Evolutionary conservation across 345 rosid genomes (phyloP), one percentile per base, ranked within the genome.

Genomic region (Syzygium jambos): DNA sequence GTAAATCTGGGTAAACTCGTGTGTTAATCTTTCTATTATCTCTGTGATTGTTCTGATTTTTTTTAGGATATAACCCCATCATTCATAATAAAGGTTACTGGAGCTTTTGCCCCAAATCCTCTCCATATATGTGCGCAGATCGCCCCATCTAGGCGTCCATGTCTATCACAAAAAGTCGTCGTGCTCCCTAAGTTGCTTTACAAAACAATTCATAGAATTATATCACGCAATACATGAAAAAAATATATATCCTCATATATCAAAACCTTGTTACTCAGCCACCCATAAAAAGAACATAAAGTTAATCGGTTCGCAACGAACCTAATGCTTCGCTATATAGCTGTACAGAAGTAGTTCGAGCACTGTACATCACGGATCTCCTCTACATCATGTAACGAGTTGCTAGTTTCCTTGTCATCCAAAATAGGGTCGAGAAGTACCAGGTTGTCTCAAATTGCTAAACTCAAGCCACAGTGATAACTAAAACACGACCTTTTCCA

Each of bases 241-340:
- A 3, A 29, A 15, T 63, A 63, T 41, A 29, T 63, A 29, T 29
- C 41, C 21, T 54, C 6, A 19, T 54, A 54, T 54, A 22, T 55
- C 25, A 21, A 8, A 55, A 55, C 57, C 21, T 53, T 53, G 2
- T 63, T 68, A 29, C 38, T 63, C 0, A 0, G 13, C 0, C 30
- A 8, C 77, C 34, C 11, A 16, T 17, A n/a, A 30, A 22, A 17
- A 68, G 0, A 68, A 68, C 12, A 68, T 68, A 68, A 54, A 68
- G 0, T 30, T 38, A 68, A 68, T 8, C 0, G 0, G 12, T 30
- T 30, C 5, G 43, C 16, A 68, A 7, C 43, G 0, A 68, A 27
- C 29, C 68, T 61, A 27, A 27, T 27, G 8, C 17, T 61, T 59
- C 30, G 27, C 29, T 2, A 6, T 27, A 56, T 0, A 68, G 17